Conservation (phyloP, 192 early-diverging fungal genomes). For the Entophlyctis luteolus region DNA sequence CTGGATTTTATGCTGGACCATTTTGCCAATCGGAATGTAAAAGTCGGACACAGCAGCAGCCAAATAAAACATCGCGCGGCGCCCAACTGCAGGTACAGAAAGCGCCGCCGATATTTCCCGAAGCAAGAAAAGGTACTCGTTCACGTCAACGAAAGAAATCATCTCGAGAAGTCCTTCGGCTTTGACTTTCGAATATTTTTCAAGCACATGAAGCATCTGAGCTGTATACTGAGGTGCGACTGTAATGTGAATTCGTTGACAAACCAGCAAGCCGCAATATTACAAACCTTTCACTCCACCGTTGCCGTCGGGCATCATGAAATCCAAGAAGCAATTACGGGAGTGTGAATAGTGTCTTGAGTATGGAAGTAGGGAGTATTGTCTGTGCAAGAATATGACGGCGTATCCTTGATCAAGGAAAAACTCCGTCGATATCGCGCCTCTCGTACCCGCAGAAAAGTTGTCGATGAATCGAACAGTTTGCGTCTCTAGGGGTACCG, state of each 20-base stretch:
- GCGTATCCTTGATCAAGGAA: conserved; percentile 86
- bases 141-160: conserved; percentile 82
- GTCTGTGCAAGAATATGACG: conserved; percentile 92
- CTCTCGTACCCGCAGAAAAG: conserved; percentile 93
- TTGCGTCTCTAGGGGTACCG: conserved; percentile 89
- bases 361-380: conserved; percentile 89
- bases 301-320: conserved; percentile 61
- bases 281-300: conserved; percentile 32
- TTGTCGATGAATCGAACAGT: conserved; percentile 99
- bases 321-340: conserved; percentile 74
- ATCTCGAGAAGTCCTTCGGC: conserved; percentile 63
- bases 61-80: conserved; percentile 86
- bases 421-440: conserved; percentile 90
- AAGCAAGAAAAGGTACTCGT: conserved; percentile 89
- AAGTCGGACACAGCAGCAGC: conserved; percentile 98
- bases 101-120: conserved; percentile 68
- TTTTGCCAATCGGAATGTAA: conserved; percentile 88
- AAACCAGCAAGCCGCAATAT: background rate
- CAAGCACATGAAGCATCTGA: conserved; percentile 62
- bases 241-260: background rate
- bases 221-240: conserved; percentile 67
- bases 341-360: conserved; percentile 84
- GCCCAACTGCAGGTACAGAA: conserved; percentile 56
- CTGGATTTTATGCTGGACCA: conserved; percentile 99
- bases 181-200: conserved; percentile 65